Evolutionary conservation across 2,329 filamentous ascomycete species (phyloP).

Genomic region (Curvularia sp.): DNA sequence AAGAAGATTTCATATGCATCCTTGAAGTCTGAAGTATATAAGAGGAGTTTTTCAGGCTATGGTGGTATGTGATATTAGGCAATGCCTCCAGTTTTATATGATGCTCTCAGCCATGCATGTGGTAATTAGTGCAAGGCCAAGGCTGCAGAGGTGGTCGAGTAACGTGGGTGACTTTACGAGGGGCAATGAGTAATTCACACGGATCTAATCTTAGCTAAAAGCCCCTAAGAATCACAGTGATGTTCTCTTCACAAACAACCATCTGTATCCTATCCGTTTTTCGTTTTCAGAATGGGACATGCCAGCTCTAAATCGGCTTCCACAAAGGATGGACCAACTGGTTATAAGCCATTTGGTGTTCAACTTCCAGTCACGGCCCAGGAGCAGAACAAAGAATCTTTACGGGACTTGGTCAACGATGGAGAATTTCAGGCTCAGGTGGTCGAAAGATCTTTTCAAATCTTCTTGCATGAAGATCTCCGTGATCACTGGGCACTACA

Average conservation of each 20-base stretch:
- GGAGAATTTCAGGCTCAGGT: conserved; percentile 9
- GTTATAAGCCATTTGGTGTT: not conserved
- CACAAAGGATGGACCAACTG: not conserved
- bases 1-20: not conserved
- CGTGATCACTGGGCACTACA: conserved; percentile 5
- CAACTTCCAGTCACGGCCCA: not conserved
- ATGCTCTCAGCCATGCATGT: too few species aligned
- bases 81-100: too few species aligned
- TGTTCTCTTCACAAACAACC: too few species aligned
- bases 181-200: too few species aligned
- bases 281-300: too few species aligned
- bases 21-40: not conserved
- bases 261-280: too few species aligned
- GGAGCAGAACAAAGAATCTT: not conserved
- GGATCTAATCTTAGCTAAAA: too few species aligned
- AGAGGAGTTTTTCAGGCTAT: not conserved
- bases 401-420: conserved; percentile 1
- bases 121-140: too few species aligned
- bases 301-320: not conserved
- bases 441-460: conserved; percentile 1
- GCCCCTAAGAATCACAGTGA: too few species aligned
- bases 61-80: too few species aligned
- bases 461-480: conserved; percentile 6
- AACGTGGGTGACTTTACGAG: too few species aligned
- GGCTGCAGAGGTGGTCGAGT: too few species aligned